Base-by-base conservation (phyloP, 2,329 filamentous ascomycete species). In the Fusarium nanum region DNA sequence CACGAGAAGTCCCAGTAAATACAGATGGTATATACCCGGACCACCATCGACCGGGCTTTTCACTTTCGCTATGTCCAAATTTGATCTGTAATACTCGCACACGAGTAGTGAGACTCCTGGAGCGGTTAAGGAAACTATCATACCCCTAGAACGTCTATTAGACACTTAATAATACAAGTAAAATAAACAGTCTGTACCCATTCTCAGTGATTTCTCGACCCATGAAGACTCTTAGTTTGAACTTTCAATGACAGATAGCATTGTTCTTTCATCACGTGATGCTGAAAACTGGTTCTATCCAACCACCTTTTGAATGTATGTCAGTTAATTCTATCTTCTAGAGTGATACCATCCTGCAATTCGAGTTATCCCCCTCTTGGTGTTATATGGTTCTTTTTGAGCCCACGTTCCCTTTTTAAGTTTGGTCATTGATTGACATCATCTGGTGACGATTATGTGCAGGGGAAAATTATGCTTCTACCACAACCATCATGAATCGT, bases 1-100 rank as follows among this genome's bases (percentile, higher is more conserved):
- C 93, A 97, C 86, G 93, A 97, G 86, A 95, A 94, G 87, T 92
- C 89, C 74, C 85, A 89, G 82, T 94, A 91, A 81, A 80, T 77
- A 75, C 59, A 65, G 74, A 73, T 76, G 71, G 74, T 77, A 79
- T 79, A 81, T 82, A 81, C 77, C 79, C 79, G 77, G 76, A 75
- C 60, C 74, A 73, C 74, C 69, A 76, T 77, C 73, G 64, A 74
- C 77, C 75, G 78, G 78, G 73, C 76, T 76, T 78, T 80, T 81
- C 77, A 73, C 76, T 73, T 81, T 81, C 75, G 75, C 72, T 73
- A 68, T 79, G 78, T 81, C 78, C 75, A 80, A 80, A 79, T 80
- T 80, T 80, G 75, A 76, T 77, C 72, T 77, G 77, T 79, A 80
- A 71, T 79, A 77, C 76, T 79, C 76, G 73, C 75, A 75, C 70